A percentile compares a stretch with the other conserved stretches of the same genome.
Conservation (phyloP, 169 alveolate genomes). For the Plasmodium malariae region DNA sequence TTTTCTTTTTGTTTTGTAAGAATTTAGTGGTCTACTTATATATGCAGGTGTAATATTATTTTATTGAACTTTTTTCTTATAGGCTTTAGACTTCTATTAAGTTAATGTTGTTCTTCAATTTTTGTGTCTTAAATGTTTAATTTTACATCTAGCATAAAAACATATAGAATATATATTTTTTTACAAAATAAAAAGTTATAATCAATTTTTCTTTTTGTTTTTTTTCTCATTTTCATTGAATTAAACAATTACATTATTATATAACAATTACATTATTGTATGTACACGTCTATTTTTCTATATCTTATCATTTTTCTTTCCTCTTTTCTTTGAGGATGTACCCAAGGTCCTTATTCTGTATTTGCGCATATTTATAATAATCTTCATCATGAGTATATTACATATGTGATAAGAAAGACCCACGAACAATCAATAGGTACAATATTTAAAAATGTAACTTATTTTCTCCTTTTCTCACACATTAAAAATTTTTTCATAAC, state of each 20-base stretch:
- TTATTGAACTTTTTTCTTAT: neutral
- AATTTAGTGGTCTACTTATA: no score
- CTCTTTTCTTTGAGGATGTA: constrained; percentile 1
- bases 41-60: no score
- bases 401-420: no score
- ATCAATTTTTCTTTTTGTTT: constrained; percentile 9
- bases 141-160: constrained; percentile 1
- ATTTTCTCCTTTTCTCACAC: no score
- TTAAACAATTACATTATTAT: no score
- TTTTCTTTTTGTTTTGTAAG: neutral
- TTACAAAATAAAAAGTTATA: constrained; percentile 11
- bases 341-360: neutral
- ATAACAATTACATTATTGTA: constrained; percentile 23
- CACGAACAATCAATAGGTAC: no score
- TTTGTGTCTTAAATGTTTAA: neutral
- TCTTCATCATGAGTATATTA: no score
- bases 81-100: neutral
- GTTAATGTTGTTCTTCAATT: no score
- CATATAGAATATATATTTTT: constrained; percentile 6
- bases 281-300: constrained; percentile 36
- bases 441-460: no score
- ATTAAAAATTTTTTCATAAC: no score
- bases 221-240: constrained; percentile 19
- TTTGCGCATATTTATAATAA: no score
- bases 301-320: neutral